Evolutionary conservation across 2,329 filamentous ascomycete genomes (phyloP).

Genomic region (Cladorrhinum sp.): DNA sequence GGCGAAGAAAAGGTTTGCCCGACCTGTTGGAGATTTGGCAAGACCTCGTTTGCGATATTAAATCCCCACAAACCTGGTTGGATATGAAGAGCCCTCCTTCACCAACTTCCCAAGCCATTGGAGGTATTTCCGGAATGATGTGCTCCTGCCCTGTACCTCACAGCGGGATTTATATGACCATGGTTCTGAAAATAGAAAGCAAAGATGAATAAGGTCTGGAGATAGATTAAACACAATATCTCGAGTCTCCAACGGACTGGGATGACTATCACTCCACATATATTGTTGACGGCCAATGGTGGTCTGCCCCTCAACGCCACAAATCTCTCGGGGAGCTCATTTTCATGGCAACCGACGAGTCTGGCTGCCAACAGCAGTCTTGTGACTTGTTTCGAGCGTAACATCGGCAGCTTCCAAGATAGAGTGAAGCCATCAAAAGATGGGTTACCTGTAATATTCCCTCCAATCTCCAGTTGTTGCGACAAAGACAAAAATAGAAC

Average conservation of each 20-base stretch:
- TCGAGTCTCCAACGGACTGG: not conserved
- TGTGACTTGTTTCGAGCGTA: not conserved
- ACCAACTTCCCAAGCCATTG: not conserved
- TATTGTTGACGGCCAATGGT: not conserved
- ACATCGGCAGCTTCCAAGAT: not conserved
- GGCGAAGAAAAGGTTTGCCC: not conserved
- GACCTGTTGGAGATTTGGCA: not conserved
- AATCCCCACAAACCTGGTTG: not conserved
- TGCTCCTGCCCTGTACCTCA: not conserved
- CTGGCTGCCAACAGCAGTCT: not conserved
- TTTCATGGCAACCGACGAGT: not conserved
- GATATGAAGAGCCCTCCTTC: not conserved
- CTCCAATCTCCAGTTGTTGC: not conserved
- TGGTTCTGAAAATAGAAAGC: not conserved
- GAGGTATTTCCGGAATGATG: not conserved
- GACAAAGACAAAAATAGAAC: not conserved
- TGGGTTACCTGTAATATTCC: too few relatives aligned
- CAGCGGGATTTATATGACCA: not conserved
- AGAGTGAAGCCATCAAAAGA: not conserved
- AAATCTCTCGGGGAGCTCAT: not conserved
- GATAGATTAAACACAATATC: conserved; percentile 2
- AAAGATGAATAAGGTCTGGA: not conserved
- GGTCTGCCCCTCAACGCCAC: conserved; percentile 4
- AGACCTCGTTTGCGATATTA: not conserved
- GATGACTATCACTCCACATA: conserved; percentile 1